phyloP scores from a whole-genome alignment of 1,284 basidiomycete genomes.

The Austroboletus novae-zelandiae region DNA sequence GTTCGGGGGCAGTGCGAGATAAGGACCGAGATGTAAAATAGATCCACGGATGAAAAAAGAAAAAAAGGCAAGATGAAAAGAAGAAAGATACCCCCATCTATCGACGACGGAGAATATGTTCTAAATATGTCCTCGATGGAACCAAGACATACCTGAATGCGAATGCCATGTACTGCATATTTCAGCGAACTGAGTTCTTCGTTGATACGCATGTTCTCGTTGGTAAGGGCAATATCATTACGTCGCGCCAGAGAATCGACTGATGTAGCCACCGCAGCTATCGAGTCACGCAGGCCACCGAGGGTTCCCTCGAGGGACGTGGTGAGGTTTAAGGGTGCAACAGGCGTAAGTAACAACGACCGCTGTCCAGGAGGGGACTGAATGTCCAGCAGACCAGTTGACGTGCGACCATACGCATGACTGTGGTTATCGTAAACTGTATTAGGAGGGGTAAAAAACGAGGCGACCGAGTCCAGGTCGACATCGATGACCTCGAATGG shows the following conservation, averaged over 20 bases:
- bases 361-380: slow-evolving; percentile 25
- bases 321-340: slow-evolving; percentile 60
- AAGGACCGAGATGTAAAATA: slow-evolving; percentile 16
- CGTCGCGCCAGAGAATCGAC: slow-evolving; percentile 64
- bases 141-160: slow-evolving; percentile 64
- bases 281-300: slow-evolving; percentile 54
- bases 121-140: slow-evolving; percentile 3
- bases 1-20: slow-evolving; percentile 11
- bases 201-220: slow-evolving; percentile 68
- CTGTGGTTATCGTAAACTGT: slow-evolving; percentile 15
- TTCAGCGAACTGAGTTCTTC: slow-evolving; percentile 77
- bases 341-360: slow-evolving; percentile 32
- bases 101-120: slow-evolving; percentile 1
- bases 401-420: slow-evolving; percentile 17
- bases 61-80: background rate
- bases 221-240: slow-evolving; percentile 63
- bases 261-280: slow-evolving; percentile 55
- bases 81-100: background rate
- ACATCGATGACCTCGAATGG: slow-evolving; percentile 17
- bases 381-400: slow-evolving; percentile 18
- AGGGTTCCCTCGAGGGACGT: slow-evolving; percentile 62
- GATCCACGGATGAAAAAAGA: slow-evolving; percentile 9
- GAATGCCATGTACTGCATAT: slow-evolving; percentile 71
- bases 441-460: slow-evolving; percentile 47
- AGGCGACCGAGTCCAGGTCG: slow-evolving; percentile 41